These are phyloP conservation scores for Crithidia mellificae DNA, from an alignment of 208 protist genomes.

Conservation along the genomic window DNA sequence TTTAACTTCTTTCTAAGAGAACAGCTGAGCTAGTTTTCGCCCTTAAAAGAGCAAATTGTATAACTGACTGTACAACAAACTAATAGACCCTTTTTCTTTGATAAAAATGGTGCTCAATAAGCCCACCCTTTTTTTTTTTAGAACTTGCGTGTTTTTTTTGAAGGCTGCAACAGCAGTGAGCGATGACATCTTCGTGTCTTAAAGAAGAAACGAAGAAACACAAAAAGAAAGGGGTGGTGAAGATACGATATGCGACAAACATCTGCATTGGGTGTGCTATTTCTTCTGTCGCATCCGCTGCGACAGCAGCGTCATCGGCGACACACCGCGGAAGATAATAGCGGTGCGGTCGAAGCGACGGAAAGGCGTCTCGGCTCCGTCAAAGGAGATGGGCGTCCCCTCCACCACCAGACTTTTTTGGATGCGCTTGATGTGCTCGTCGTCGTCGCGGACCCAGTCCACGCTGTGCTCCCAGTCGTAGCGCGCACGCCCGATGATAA, in stretches of 20 bases:
- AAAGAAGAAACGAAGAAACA: constrained; percentile 1
- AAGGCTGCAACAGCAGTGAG: background rate
- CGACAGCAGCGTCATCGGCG: constrained; percentile 72
- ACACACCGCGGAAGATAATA: constrained; percentile 81
- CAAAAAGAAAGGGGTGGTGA: background rate
- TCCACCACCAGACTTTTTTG: constrained; percentile 53
- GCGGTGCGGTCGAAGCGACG: constrained; percentile 65
- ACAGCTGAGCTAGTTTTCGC: too few species aligned
- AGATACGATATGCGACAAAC: background rate
- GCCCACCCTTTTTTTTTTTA: background rate
- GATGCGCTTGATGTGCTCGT: constrained; percentile 74
- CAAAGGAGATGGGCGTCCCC: constrained; percentile 65
- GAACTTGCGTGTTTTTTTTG: background rate
- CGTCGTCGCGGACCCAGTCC: constrained; percentile 77
- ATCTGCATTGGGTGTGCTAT: too few species aligned
- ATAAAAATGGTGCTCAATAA: too few species aligned
- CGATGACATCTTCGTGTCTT: background rate
- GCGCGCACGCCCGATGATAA: constrained; percentile 66
- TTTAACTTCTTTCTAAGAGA: too few species aligned
- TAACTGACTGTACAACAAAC: too few species aligned
- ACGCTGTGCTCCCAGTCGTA: constrained; percentile 87
- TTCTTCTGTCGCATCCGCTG: constrained; percentile 35
- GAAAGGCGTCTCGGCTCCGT: constrained; percentile 56
- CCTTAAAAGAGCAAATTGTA: too few species aligned
- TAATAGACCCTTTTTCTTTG: too few species aligned